These are phyloP conservation scores for Lanmaoa pseudosensibilis DNA, from an alignment of 768 basidiomycete genomes.

Conservation along the genomic window DNA sequence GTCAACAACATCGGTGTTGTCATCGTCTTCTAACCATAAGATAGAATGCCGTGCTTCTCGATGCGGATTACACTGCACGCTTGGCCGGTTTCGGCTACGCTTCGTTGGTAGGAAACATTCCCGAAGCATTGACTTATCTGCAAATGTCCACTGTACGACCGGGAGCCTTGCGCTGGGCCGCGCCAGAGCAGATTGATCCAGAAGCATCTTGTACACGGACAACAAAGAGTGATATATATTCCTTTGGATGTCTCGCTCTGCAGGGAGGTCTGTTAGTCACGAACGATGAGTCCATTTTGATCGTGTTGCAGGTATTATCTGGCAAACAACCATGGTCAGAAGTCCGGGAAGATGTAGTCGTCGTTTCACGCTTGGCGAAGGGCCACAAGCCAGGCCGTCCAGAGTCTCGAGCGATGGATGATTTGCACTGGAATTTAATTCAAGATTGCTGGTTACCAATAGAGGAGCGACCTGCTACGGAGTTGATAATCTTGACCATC, in stretches of 20 bases:
- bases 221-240: slow-evolving; percentile 14
- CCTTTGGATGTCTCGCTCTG: slow-evolving; percentile 33
- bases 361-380: slow-evolving; percentile 5
- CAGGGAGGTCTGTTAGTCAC: slow-evolving; percentile 17
- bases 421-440: slow-evolving; percentile 10
- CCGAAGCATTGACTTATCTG: slow-evolving; percentile 5
- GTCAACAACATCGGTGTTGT: neutral
- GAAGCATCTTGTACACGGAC: slow-evolving; percentile 1
- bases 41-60: slow-evolving; percentile 25
- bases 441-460: slow-evolving; percentile 1
- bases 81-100: slow-evolving; percentile 46
- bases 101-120: slow-evolving; percentile 23
- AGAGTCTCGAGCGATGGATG: neutral
- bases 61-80: slow-evolving; percentile 31
- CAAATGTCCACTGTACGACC: slow-evolving; percentile 28
- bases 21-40: neutral
- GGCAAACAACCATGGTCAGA: slow-evolving; percentile 13
- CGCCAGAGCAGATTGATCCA: slow-evolving; percentile 33
- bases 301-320: neutral
- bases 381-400: slow-evolving; percentile 8
- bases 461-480: neutral
- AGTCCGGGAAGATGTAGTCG: neutral
- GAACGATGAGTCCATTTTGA: neutral
- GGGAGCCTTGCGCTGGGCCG: slow-evolving; percentile 44
- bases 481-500: neutral